Base-by-base conservation (phyloP, 1,284 basidiomycete species). In the Thelephora terrestris region DNA sequence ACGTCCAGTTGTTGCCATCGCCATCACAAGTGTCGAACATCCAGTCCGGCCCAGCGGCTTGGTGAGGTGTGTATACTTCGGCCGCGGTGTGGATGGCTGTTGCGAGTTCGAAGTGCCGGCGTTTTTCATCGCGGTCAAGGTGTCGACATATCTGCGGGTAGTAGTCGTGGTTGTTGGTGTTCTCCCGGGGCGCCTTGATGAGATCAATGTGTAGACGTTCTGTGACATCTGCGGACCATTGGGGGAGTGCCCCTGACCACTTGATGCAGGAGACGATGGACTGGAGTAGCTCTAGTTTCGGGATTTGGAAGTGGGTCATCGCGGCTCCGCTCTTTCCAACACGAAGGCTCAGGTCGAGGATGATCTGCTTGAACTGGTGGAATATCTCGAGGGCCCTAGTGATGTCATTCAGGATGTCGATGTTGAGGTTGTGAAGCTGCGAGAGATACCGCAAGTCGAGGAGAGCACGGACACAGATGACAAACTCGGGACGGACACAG, bases 201-300 rank as follows among this genome's bases (percentile, higher is more conserved):
- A 55, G 53, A 7, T 53, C 50, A 16, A 66, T 65, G 37, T 68
- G 62, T 1, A 55, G 54, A 18, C 57, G 57, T 47, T n/a, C n/a
- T n/a, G n/a, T n/a, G n/a, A n/a, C n/a, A n/a, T n/a, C n/a, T n/a
- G n/a, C n/a, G n/a, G n/a, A n/a, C n/a, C n/a, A n/a, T n/a, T n/a
- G n/a, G n/a, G 58, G 54, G 2, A 57, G 46, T 6, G 52, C 55
- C 1, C 65, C 60, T 35, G 57, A 58, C 1, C 23, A 37, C 0
- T 39, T 25, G n/a, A 67, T 61, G 46, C 52, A 62, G 0, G 57
- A 47, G n/a, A 55, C 49, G 14, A 67, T 56, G 43, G 52, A 61
- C 37, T 65, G 65, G 25, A 68, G 45, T n/a, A 64, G 53, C 44
- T 67, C 60, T 4, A 47, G 17, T 12, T 57, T 57, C 21, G 54